These are phyloP conservation scores for Apiospora marii DNA, from an alignment of 2,329 filamentous ascomycete genomes.

Conservation along the genomic window DNA sequence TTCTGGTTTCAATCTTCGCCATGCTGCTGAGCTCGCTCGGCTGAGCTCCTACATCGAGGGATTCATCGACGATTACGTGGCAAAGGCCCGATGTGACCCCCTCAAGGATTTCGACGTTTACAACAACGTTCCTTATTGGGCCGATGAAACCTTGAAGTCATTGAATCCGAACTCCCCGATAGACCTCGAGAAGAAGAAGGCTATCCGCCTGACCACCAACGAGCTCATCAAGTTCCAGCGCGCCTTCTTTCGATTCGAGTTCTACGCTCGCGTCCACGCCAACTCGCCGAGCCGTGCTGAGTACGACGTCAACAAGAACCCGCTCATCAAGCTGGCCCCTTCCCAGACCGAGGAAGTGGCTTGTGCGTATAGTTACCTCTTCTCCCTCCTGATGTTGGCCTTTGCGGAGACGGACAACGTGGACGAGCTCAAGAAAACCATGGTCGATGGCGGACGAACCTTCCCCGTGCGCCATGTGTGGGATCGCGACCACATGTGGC, in stretches of 20 bases:
- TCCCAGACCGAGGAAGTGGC: slow-evolving; percentile 1
- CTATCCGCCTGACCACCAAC: background rate
- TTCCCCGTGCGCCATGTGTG: background rate
- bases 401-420: background rate
- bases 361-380: background rate
- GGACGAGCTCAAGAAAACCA: background rate
- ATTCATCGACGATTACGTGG: background rate
- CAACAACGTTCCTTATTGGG: background rate
- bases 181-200: background rate
- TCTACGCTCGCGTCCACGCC: slow-evolving; percentile 1
- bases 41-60: background rate
- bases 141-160: background rate
- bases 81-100: background rate
- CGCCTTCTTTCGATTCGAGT: background rate
- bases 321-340: background rate
- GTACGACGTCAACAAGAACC: background rate
- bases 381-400: background rate
- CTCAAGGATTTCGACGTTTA: background rate
- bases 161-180: background rate
- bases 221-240: slow-evolving; percentile 13
- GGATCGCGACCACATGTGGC: accelerated
- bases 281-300: background rate
- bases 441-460: background rate
- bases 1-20: background rate
- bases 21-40: background rate